Percentiles rank a stretch among this genome's conserved stretches.
phyloP scores from a whole-genome alignment of 129 eudicot genomes.

The Flaveria sonorensis region DNA sequence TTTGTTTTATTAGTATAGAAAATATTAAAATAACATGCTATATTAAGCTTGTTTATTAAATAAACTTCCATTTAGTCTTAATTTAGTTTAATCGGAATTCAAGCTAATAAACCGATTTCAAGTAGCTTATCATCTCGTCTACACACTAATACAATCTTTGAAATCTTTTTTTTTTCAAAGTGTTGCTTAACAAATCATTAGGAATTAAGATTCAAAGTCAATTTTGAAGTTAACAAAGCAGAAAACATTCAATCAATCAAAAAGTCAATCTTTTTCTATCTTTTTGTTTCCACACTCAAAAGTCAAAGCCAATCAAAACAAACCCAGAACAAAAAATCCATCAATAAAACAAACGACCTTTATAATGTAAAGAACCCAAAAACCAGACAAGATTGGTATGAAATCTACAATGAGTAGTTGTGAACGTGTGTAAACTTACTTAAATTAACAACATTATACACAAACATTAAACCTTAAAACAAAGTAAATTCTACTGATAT shows the following conservation, averaged over 20 bases:
- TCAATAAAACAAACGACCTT: constrained; percentile 27
- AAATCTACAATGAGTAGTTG: constrained; percentile 33
- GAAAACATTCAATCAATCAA: background rate
- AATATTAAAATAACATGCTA: too few relatives aligned
- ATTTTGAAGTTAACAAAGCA: background rate
- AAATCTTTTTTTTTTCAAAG: background rate
- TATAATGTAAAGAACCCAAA: constrained; percentile 7
- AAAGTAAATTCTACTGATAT: constrained; percentile 16
- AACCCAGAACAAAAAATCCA: background rate
- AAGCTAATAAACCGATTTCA: too few relatives aligned
- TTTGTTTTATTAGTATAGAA: too few relatives aligned
- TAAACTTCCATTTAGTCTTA: too few relatives aligned
- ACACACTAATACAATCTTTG: too few relatives aligned
- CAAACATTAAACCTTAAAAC: constrained; percentile 22
- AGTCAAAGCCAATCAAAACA: background rate
- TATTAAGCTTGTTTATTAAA: too few relatives aligned
- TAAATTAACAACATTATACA: constrained; percentile 35
- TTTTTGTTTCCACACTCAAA: constrained; percentile 17
- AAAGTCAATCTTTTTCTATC: background rate
- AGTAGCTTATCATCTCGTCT: too few relatives aligned
- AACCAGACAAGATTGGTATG: constrained; percentile 7
- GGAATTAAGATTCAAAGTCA: background rate
- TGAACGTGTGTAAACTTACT: constrained; percentile 32
- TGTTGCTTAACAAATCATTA: background rate
- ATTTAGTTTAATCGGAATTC: too few relatives aligned